Conservation (phyloP, 768 basidiomycete genomes). For the Rhizopogon vulgaris region DNA sequence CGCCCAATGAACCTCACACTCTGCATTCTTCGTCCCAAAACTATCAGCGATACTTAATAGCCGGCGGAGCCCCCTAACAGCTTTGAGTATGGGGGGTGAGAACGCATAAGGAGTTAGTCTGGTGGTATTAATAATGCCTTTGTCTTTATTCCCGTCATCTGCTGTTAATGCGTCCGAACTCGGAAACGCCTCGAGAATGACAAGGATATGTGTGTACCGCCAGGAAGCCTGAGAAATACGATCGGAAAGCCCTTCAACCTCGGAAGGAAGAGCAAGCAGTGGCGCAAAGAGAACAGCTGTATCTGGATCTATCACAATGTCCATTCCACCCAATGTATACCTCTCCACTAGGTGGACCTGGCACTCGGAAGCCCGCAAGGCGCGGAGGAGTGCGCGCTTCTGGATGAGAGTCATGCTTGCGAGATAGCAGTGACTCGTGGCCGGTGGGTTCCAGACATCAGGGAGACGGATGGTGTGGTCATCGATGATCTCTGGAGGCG, state of each 20-base stretch:
- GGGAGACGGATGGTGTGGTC: conserved; percentile 41
- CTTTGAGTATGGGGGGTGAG: conserved; percentile 62
- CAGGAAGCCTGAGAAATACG: conserved; percentile 54
- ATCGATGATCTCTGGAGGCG: conserved; percentile 38
- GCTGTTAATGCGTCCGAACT: conserved; percentile 32
- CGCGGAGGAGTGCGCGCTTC: conserved; percentile 52
- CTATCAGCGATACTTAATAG: conserved; percentile 59
- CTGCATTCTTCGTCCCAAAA: conserved; percentile 41
- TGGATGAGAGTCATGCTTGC: conserved; percentile 65
- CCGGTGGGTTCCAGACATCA: conserved; percentile 23
- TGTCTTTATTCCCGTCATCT: neutral
- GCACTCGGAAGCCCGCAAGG: conserved; percentile 39
- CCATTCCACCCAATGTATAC: conserved; percentile 48
- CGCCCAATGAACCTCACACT: conserved; percentile 43
- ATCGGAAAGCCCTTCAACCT: conserved; percentile 37
- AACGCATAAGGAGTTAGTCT: conserved; percentile 37
- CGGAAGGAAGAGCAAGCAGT: conserved; percentile 42
- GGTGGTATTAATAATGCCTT: conserved; percentile 1
- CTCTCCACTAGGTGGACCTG: conserved; percentile 61
- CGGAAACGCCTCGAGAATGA: conserved; percentile 67
- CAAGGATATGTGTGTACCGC: conserved; percentile 46
- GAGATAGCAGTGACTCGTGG: conserved; percentile 53
- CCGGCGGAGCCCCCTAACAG: conserved; percentile 61
- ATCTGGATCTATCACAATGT: conserved; percentile 63
- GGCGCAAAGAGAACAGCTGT: conserved; percentile 48